Evolutionary conservation across 1,139 yeast species (phyloP), one percentile per base, ranked within the genome.

Genomic region (Yamadazyma triangularis): DNA sequence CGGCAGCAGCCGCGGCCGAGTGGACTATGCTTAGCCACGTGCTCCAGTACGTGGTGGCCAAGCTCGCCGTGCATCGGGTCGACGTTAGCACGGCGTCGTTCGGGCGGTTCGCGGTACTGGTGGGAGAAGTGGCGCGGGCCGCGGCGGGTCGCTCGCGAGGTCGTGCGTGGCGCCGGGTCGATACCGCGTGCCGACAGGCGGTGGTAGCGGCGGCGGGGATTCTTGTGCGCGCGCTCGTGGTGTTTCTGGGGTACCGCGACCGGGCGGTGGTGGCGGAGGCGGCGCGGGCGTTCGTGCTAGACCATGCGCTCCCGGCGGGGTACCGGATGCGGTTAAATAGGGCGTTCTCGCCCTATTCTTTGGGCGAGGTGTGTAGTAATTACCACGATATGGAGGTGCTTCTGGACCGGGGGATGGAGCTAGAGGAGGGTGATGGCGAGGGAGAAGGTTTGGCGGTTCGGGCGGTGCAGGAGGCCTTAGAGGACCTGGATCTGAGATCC

Each of bases 161-260:
- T 34, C 8, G 26, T 46, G 10, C 34, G 31, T 21, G 35, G 22
- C 13, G 30, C 39, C 8, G 30, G 32, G 27, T 30, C 37, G n/a
- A n/a, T n/a, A n/a, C n/a, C n/a, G n/a, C n/a, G n/a, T n/a, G n/a
- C n/a, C n/a, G n/a, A n/a, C n/a, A n/a, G n/a, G n/a, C n/a, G n/a
- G n/a, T n/a, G n/a, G n/a, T n/a, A n/a, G n/a, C n/a, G n/a, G n/a
- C n/a, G n/a, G n/a, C n/a, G n/a, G n/a, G n/a, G n/a, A n/a, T 60
- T n/a, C 28, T 36, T 13, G 44, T 53, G 50, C 32, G 56, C 21
- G 39, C 39, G 2, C 53, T 51, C 10, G 32, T 59, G 35, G n/a
- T 54, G 2, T 60, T 50, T 37, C 62, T 63, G 23, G 73, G 73
- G 1, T 66, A 51, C 37, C 51, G 48, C 25, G 73, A 66, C 28